Evolutionary conservation across 352 stramenopile species (phyloP).

Genomic region (Phytophthora agathidicida): DNA sequence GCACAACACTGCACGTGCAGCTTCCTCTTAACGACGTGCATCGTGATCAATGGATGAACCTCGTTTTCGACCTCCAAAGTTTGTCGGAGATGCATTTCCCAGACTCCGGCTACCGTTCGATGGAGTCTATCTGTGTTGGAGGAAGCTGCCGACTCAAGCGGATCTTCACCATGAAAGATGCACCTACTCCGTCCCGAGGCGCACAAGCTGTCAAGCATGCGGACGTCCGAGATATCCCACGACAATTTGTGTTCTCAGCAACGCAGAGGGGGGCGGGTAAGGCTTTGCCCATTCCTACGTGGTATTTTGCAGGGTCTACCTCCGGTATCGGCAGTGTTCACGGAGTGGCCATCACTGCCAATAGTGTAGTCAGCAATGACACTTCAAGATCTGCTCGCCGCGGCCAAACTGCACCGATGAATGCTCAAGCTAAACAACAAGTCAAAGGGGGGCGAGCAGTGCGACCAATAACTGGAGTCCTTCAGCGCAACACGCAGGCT

Average conservation of each 20-base stretch:
- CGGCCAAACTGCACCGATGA: constrained; percentile 19
- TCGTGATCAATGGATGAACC: constrained; percentile 80
- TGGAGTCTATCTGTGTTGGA: constrained; percentile 79
- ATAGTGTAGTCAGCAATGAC: neutral
- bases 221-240: constrained; percentile 60
- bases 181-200: constrained; percentile 36
- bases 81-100: constrained; percentile 67
- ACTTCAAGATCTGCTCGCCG: constrained; percentile 8
- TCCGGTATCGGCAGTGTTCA: constrained; percentile 1
- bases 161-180: constrained; percentile 90
- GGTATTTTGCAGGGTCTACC: constrained; percentile 51
- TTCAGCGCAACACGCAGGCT: constrained; percentile 4
- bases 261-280: constrained; percentile 22
- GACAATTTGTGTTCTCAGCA: constrained; percentile 69
- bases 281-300: constrained; percentile 41
- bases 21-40: constrained; percentile 59
- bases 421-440: constrained; percentile 8
- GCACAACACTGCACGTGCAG: constrained; percentile 68
- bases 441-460: constrained; percentile 2
- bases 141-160: constrained; percentile 79
- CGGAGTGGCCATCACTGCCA: constrained; percentile 4
- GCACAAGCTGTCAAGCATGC: constrained; percentile 21
- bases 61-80: constrained; percentile 75
- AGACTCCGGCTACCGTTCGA: constrained; percentile 62
- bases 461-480: constrained; percentile 2